Percentiles rank a stretch among this genome's conserved stretches.
Evolutionary conservation across 345 rosid species (phyloP).

Genomic region (Euphorbia peplus): DNA sequence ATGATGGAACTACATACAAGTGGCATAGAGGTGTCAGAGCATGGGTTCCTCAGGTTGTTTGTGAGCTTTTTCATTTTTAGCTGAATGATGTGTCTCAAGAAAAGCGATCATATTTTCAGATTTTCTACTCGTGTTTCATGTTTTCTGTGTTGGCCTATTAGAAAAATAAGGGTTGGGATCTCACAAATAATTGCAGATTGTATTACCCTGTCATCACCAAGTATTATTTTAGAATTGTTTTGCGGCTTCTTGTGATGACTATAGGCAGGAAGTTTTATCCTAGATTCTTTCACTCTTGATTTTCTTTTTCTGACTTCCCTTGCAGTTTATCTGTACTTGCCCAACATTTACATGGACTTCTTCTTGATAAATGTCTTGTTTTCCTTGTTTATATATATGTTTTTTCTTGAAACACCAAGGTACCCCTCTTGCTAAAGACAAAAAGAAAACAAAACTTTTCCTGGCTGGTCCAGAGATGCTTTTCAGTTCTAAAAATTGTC

Average conservation of each 20-base stretch:
- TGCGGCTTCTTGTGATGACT: too few species aligned
- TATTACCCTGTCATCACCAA: neutral
- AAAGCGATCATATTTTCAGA: neutral
- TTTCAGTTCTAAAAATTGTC: neutral
- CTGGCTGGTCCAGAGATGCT: neutral
- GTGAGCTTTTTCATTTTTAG: conserved; percentile 9
- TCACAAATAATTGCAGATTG: neutral
- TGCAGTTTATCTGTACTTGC: neutral
- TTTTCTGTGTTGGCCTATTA: too few species aligned
- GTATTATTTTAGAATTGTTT: too few species aligned
- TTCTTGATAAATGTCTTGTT: neutral
- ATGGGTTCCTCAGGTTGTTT: conserved; percentile 94
- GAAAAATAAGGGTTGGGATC: too few species aligned
- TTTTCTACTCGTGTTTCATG: neutral
- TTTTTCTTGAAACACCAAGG: neutral
- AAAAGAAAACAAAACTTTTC: neutral
- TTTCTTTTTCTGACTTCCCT: too few species aligned
- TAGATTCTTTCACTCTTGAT: neutral
- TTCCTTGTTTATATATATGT: neutral
- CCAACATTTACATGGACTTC: neutral
- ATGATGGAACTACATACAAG: conserved; percentile 85
- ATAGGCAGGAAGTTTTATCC: too few species aligned
- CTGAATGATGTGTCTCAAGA: neutral
- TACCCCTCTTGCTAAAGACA: neutral
- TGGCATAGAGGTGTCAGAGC: conserved; percentile 72